Conservation (phyloP, 2,329 filamentous ascomycete species). For the Verticillium albo-atrum region DNA sequence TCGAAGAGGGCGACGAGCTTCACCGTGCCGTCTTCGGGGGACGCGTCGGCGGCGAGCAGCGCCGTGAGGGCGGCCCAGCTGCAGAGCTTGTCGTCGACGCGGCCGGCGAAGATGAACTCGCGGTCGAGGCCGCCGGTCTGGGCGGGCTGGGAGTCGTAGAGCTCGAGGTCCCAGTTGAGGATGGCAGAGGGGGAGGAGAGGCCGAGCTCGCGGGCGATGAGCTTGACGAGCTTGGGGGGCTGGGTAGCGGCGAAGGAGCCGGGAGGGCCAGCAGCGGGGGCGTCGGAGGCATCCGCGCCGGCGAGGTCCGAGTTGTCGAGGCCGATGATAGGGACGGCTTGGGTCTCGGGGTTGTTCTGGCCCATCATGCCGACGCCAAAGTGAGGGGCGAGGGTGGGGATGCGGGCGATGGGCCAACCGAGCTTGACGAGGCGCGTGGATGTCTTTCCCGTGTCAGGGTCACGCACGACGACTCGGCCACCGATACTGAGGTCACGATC, state of each 20-base stretch:
- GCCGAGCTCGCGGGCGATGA: slow-evolving; percentile 74
- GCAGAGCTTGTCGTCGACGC: slow-evolving; percentile 97
- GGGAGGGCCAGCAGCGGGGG: slow-evolving; percentile 39
- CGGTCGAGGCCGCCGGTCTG: slow-evolving; percentile 79
- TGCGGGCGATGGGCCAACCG: slow-evolving; percentile 88
- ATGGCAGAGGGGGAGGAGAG: slow-evolving; percentile 71
- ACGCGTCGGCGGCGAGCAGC: slow-evolving; percentile 63
- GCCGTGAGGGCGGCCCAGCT: slow-evolving; percentile 87
- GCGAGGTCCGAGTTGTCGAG: slow-evolving; percentile 66
- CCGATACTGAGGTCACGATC: slow-evolving; percentile 90
- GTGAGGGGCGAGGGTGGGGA: slow-evolving; percentile 89
- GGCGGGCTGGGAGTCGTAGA: slow-evolving; percentile 86
- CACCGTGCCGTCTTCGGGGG: slow-evolving; percentile 61
- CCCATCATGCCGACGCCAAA: slow-evolving; percentile 75
- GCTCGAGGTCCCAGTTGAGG: slow-evolving; percentile 94
- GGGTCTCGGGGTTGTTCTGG: slow-evolving; percentile 76
- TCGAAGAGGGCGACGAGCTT: slow-evolving; percentile 95
- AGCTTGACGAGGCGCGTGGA: slow-evolving; percentile 80
- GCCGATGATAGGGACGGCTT: slow-evolving; percentile 91
- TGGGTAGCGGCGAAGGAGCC: slow-evolving; percentile 80
- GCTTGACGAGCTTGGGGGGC: slow-evolving; percentile 76
- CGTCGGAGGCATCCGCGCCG: slow-evolving; percentile 18
- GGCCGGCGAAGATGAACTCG: slow-evolving; percentile 91
- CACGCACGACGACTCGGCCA: slow-evolving; percentile 79
- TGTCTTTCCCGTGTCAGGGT: slow-evolving; percentile 69